Evolutionary conservation across 1,139 yeast species (phyloP).

Genomic region (Kluyveromyces sp.): DNA sequence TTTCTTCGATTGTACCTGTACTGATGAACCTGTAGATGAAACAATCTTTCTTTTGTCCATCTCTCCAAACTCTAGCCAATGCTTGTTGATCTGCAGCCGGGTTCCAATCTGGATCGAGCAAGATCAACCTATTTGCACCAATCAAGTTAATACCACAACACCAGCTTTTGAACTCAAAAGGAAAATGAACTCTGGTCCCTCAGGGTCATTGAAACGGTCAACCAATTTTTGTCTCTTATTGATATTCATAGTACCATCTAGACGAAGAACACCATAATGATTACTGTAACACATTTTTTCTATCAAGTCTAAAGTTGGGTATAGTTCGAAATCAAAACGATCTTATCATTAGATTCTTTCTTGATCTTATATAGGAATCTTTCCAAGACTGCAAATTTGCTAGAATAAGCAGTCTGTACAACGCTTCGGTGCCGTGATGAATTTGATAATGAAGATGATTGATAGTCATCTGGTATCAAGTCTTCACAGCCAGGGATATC

Average conservation of each 20-base stretch:
- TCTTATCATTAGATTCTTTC: constrained; percentile 82
- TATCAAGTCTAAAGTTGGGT: constrained; percentile 90
- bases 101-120: constrained; percentile 97
- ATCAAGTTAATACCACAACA: constrained; percentile 93
- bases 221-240: constrained; percentile 91
- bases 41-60: constrained; percentile 96
- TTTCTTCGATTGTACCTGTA: constrained; percentile 94
- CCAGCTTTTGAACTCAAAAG: constrained; percentile 94
- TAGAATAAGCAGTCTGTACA: constrained; percentile 51
- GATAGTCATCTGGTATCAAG: constrained; percentile 70
- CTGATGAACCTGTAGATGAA: constrained; percentile 88
- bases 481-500: constrained; percentile 65
- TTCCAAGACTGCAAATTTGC: constrained; percentile 50
- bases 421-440: constrained; percentile 29
- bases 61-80: constrained; percentile 97
- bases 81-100: constrained; percentile 99
- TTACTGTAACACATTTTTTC: constrained; percentile 74
- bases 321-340: constrained; percentile 87
- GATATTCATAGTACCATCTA: constrained; percentile 90
- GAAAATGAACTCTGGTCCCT: constrained; percentile 80
- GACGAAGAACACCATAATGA: constrained; percentile 69
- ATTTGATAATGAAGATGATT: constrained; percentile 15
- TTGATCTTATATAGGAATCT: constrained; percentile 72
- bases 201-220: constrained; percentile 85
- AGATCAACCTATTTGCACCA: constrained; percentile 85